phyloP scores from a whole-genome alignment of 2,329 filamentous ascomycete species.

The Penicillium oxalicum region DNA sequence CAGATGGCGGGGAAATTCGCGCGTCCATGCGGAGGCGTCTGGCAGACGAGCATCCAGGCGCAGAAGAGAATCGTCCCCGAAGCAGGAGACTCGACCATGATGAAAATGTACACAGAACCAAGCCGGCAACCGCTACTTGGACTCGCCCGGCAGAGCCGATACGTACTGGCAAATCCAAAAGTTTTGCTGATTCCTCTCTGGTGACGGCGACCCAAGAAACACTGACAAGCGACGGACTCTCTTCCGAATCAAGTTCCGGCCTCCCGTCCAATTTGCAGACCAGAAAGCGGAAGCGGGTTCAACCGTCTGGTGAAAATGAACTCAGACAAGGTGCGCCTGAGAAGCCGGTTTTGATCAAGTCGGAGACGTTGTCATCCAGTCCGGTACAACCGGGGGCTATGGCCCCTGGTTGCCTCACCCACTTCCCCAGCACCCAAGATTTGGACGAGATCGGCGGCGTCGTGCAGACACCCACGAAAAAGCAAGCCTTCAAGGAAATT shows the following conservation, averaged over 20 bases:
- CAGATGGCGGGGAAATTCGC: neutral
- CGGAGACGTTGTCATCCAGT: constrained; percentile 32
- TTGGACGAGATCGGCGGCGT: constrained; percentile 47
- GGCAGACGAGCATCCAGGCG: too few relatives aligned
- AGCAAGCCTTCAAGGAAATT: constrained; percentile 8
- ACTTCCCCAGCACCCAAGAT: constrained; percentile 55
- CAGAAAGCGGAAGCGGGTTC: constrained; percentile 21
- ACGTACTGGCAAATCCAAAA: neutral
- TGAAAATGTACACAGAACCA: neutral
- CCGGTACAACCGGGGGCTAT: constrained; percentile 15
- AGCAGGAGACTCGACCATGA: neutral
- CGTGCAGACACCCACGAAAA: constrained; percentile 40
- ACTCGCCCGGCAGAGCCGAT: too few relatives aligned
- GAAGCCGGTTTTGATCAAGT: constrained; percentile 28
- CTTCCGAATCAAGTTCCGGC: constrained; percentile 6
- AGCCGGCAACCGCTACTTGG: too few relatives aligned
- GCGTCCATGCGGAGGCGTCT: neutral
- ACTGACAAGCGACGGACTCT: constrained; percentile 2
- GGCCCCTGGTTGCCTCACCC: constrained; percentile 6
- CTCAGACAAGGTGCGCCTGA: constrained; percentile 7
- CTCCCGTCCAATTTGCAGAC: constrained; percentile 4
- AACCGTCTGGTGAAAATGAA: neutral
- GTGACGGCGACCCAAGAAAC: constrained; percentile 16
- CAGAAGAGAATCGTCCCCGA: neutral
- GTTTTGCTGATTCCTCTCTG: constrained; percentile 2